Conservation (phyloP, 164 flowering plant species). For the Magnolia officinalis region DNA sequence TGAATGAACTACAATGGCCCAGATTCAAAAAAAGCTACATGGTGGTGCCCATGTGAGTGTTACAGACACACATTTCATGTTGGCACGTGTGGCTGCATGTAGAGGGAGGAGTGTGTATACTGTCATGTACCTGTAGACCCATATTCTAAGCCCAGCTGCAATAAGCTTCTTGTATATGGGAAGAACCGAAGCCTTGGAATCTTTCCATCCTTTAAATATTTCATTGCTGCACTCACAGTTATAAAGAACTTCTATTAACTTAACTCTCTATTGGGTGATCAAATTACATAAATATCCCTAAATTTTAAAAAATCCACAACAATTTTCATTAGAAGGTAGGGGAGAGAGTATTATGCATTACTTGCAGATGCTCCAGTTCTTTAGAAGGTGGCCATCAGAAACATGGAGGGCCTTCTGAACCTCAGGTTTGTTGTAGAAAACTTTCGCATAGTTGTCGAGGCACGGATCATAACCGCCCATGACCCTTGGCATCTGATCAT, state of each 20-base stretch:
- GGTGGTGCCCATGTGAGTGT: background rate
- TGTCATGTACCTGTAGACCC: conserved; percentile 81
- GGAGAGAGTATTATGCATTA: conserved; percentile 29
- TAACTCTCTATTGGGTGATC: background rate
- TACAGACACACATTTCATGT: background rate
- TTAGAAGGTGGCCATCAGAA: conserved; percentile 50
- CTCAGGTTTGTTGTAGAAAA: conserved; percentile 73
- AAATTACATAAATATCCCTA: background rate
- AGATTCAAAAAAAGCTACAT: too few relatives aligned
- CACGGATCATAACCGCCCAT: conserved; percentile 97
- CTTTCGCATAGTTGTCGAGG: conserved; percentile 60
- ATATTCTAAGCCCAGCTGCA: conserved; percentile 73
- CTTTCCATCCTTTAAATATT: conserved; percentile 51
- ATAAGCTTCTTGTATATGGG: conserved; percentile 88
- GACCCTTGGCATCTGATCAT: conserved; percentile 67
- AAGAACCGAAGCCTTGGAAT: conserved; percentile 65
- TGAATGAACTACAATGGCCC: too few relatives aligned
- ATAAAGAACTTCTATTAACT: too few relatives aligned
- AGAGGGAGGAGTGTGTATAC: background rate
- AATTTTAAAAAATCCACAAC: background rate
- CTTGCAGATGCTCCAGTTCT: conserved; percentile 96
- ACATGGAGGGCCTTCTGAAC: conserved; percentile 94
- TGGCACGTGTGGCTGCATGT: background rate
- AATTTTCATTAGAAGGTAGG: conserved; percentile 8
- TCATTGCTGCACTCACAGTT: conserved; percentile 42